Evolutionary conservation across 1,284 basidiomycete genomes (phyloP).

Genomic region (Ustilago hordei): DNA sequence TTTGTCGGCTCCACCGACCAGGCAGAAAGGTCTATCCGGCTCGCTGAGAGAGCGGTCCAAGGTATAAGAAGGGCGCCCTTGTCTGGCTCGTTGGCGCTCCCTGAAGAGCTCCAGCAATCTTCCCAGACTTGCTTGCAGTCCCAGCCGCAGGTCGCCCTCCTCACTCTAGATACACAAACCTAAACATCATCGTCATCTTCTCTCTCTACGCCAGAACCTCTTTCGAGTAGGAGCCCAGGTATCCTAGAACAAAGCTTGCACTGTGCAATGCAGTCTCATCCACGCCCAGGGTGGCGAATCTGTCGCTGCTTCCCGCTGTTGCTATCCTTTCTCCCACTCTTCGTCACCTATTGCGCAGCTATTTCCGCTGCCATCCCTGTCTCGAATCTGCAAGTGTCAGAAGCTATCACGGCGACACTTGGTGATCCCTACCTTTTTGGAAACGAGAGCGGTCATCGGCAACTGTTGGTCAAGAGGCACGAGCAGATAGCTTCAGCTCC

Average conservation of each 20-base stretch:
- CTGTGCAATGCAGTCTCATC: neutral
- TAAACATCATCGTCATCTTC: neutral
- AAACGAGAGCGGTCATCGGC: constrained; percentile 15
- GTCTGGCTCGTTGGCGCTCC: neutral
- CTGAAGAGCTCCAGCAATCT: neutral
- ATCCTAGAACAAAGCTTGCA: neutral
- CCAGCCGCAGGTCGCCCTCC: neutral
- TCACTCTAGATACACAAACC: neutral
- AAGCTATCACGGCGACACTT: neutral
- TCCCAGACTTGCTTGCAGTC: neutral
- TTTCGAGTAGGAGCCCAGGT: neutral
- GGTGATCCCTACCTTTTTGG: neutral
- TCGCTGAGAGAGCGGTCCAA: neutral
- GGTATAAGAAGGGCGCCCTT: constrained; percentile 2
- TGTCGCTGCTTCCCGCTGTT: neutral
- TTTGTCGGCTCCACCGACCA: neutral
- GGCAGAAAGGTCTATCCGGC: neutral
- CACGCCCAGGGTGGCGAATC: neutral
- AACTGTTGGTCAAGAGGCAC: constrained; percentile 31
- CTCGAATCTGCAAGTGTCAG: neutral
- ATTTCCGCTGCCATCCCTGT: constrained; percentile 18
- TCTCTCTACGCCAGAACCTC: neutral
- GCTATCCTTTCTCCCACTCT: constrained; percentile 7
- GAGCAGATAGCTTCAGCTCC: constrained; percentile 34
- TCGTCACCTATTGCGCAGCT: neutral